phyloP scores from a whole-genome alignment of 805 yeast genomes.

The Teunomyces tritomae region DNA sequence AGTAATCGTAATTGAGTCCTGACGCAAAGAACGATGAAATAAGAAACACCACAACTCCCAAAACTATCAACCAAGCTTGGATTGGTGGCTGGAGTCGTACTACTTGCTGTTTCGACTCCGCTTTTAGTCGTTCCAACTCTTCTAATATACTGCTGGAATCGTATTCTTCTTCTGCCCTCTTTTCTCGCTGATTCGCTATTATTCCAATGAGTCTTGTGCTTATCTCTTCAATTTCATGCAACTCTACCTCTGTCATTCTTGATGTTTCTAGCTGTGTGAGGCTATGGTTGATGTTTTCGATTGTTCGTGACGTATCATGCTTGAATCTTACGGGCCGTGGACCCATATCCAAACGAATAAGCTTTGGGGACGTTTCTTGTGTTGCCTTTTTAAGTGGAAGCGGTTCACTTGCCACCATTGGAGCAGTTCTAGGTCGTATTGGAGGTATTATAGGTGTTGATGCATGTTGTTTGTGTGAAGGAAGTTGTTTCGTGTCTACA shows the following conservation, averaged over 20 bases:
- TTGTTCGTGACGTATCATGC: background rate
- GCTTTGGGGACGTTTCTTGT: background rate
- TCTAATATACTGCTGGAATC: constrained; percentile 11
- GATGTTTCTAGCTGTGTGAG: background rate
- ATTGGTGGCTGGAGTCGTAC: background rate
- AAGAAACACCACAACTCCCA: constrained; percentile 13
- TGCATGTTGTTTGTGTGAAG: constrained; percentile 3
- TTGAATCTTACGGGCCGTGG: background rate
- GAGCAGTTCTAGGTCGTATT: constrained; percentile 3
- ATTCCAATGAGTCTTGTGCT: background rate
- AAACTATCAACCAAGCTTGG: background rate
- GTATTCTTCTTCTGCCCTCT: background rate
- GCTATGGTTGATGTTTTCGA: background rate
- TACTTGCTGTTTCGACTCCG: background rate
- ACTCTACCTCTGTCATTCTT: background rate
- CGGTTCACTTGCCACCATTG: background rate
- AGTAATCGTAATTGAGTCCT: constrained; percentile 35
- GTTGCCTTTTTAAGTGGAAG: background rate
- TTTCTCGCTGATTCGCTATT: background rate
- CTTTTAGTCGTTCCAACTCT: constrained; percentile 22
- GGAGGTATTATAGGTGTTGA: background rate
- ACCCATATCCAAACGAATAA: background rate
- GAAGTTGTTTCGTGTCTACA: constrained; percentile 7
- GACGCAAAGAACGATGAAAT: constrained; percentile 25
- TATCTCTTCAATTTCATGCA: background rate